phyloP scores from a whole-genome alignment of 2,329 filamentous ascomycete genomes.

The Pseudopyrenochaeta lycopersici region DNA sequence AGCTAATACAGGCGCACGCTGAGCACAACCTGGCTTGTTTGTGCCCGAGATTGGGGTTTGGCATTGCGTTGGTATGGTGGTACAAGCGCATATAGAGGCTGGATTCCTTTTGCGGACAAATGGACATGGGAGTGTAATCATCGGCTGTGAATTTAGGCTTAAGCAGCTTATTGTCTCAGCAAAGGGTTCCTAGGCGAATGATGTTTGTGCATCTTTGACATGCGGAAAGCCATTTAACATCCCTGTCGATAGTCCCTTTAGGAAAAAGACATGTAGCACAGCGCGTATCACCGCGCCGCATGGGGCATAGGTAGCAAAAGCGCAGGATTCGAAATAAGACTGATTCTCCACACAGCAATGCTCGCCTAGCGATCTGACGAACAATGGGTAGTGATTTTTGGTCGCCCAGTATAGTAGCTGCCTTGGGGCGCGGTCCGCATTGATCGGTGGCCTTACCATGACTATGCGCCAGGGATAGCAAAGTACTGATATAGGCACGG shows the following conservation, averaged over 20 bases:
- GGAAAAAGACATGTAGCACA: conserved; percentile 9
- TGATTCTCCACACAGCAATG: background rate
- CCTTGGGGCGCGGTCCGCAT: background rate
- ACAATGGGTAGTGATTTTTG: background rate
- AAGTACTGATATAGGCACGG: conserved; percentile 5
- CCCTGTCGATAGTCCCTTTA: conserved; percentile 17
- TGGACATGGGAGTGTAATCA: background rate
- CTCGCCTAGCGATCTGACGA: background rate
- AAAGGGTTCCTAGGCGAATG: background rate
- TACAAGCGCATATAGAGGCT: background rate
- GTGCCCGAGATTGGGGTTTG: conserved; percentile 8
- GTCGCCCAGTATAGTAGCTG: background rate
- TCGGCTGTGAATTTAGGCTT: conserved; percentile 4
- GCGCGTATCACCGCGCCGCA: conserved; percentile 13
- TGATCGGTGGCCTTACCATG: background rate
- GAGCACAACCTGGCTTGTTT: conserved; percentile 4
- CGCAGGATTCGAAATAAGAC: background rate
- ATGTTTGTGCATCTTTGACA: background rate
- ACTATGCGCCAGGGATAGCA: background rate
- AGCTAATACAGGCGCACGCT: conserved; percentile 20
- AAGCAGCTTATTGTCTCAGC: background rate
- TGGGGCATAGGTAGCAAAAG: conserved; percentile 15
- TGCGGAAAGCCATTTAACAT: conserved; percentile 11
- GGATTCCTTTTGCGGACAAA: conserved; percentile 1
- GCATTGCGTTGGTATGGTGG: conserved; percentile 17